These are phyloP conservation scores for Teratosphaeria gauchensis DNA, from an alignment of 2,329 filamentous ascomycete genomes.

Conservation along the genomic window DNA sequence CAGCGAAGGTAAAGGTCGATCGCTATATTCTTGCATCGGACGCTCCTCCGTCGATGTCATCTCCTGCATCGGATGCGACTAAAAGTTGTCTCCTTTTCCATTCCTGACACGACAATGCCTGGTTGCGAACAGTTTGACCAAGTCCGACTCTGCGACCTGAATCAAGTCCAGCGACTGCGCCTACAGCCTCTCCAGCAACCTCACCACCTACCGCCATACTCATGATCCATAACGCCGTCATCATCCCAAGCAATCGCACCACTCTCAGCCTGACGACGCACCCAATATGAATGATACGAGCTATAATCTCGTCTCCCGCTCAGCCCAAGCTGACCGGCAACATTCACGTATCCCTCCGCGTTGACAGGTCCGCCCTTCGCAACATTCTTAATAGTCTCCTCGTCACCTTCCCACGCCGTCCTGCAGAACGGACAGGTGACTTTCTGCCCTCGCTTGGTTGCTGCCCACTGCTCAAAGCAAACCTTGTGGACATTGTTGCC, in stretches of 20 bases:
- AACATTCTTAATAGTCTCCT: slow-evolving; percentile 10
- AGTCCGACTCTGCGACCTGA: not conserved
- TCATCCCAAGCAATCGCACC: slow-evolving; percentile 1
- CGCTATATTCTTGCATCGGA: not conserved
- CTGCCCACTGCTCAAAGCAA: slow-evolving; percentile 47
- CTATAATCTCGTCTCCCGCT: slow-evolving; percentile 18
- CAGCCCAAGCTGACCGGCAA: slow-evolving; percentile 20
- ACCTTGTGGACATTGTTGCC: slow-evolving; percentile 53
- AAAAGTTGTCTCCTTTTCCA: not conserved
- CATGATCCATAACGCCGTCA: slow-evolving; percentile 3
- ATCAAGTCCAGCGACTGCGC: no score
- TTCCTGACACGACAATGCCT: not conserved
- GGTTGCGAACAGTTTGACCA: not conserved
- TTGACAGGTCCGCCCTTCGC: slow-evolving; percentile 11
- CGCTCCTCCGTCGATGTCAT: not conserved
- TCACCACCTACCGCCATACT: not conserved
- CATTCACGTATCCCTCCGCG: slow-evolving; percentile 24
- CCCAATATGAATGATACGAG: slow-evolving; percentile 18
- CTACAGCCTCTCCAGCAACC: not conserved
- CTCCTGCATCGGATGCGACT: not conserved
- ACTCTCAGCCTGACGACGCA: slow-evolving; percentile 1
- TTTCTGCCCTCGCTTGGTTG: slow-evolving; percentile 10
- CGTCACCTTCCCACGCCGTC: slow-evolving; percentile 15
- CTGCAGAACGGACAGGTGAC: slow-evolving; percentile 26
- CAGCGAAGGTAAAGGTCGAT: not conserved